Conservation (phyloP, 257 asterid species). For the Solanum appendiculatum region DNA sequence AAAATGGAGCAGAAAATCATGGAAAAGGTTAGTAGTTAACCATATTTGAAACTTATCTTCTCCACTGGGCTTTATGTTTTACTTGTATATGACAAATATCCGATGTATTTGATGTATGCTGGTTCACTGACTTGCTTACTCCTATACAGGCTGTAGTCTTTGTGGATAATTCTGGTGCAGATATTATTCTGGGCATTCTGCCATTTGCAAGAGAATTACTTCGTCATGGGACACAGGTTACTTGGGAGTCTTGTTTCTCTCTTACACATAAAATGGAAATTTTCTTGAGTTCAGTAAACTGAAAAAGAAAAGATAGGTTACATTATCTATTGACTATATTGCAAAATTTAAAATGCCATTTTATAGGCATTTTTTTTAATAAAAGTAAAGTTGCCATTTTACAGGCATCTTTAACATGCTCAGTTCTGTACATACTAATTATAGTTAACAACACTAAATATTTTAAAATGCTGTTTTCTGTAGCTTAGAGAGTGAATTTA, state of each 20-base stretch:
- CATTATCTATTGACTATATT: neutral
- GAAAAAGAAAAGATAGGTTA: neutral
- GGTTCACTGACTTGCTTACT: slow-evolving; percentile 6
- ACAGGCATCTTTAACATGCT: neutral
- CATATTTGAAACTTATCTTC: neutral
- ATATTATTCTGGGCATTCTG: slow-evolving; percentile 79
- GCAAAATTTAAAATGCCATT: neutral
- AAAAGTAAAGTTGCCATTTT: neutral
- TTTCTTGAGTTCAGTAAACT: neutral
- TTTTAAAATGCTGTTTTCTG: neutral
- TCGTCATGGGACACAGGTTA: slow-evolving; percentile 76
- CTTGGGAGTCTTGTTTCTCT: neutral
- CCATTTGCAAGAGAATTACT: slow-evolving; percentile 94
- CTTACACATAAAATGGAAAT: neutral
- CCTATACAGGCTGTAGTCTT: slow-evolving; percentile 70
- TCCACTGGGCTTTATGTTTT: neutral
- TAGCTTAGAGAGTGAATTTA: neutral
- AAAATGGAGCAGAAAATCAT: slow-evolving; percentile 53
- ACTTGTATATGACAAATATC: neutral
- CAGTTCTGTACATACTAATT: neutral
- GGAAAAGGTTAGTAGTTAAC: slow-evolving; percentile 51
- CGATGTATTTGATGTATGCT: neutral
- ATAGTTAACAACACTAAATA: neutral
- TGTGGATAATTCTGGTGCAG: slow-evolving; percentile 98
- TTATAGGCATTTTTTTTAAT: neutral